Evolutionary conservation across 2,329 filamentous ascomycete species (phyloP).

Genomic region (Coniochaeta ligniaria): DNA sequence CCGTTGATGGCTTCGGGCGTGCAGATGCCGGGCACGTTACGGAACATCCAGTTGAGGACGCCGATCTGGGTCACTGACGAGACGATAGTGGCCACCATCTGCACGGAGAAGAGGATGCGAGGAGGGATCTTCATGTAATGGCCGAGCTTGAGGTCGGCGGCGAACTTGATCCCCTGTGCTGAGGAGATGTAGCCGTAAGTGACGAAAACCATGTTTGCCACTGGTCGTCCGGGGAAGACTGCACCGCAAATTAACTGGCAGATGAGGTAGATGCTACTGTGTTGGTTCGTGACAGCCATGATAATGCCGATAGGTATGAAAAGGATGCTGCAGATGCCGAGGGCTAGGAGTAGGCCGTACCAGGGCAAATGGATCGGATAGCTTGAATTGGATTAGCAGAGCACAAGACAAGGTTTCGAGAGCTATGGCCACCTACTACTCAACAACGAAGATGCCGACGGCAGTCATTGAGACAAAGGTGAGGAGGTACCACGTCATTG

Average conservation of each 20-base stretch:
- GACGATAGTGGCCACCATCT: conserved; percentile 67
- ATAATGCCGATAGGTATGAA: conserved; percentile 90
- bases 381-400: conserved; percentile 29
- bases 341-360: conserved; percentile 75
- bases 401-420: not conserved
- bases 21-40: conserved; percentile 68
- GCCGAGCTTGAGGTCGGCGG: conserved; percentile 78
- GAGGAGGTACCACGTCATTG: conserved; percentile 71
- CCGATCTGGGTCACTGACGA: conserved; percentile 76
- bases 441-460: conserved; percentile 76
- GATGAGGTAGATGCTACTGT: conserved; percentile 79
- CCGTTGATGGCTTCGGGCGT: conserved; percentile 75
- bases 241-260: conserved; percentile 79
- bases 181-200: conserved; percentile 88
- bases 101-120: conserved; percentile 69
- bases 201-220: conserved; percentile 90
- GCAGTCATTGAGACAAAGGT: conserved; percentile 71
- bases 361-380: conserved; percentile 79
- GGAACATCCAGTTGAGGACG: conserved; percentile 87
- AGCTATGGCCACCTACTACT: conserved; percentile 53
- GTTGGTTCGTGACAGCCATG: conserved; percentile 88
- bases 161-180: conserved; percentile 83
- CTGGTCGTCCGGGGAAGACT: conserved; percentile 75
- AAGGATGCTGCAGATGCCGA: conserved; percentile 70
- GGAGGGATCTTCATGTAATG: conserved; percentile 87